phyloP scores from a whole-genome alignment of 192 early-diverging fungal species.

The Coemansia sp. region DNA sequence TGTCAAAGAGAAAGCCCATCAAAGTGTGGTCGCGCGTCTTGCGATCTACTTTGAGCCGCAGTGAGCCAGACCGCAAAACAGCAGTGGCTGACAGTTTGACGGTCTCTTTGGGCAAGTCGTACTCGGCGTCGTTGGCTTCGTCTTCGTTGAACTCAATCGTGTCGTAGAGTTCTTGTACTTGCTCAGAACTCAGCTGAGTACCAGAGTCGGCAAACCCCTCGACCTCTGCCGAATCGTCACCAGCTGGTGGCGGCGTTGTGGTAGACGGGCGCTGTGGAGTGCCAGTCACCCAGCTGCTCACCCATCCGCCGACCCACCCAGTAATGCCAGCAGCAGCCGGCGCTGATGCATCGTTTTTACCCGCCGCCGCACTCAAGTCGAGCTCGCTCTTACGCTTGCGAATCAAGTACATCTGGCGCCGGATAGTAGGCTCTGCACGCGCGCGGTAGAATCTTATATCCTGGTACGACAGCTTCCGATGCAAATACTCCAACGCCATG shows the following conservation, averaged over 20 bases:
- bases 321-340: conserved; percentile 24
- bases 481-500: conserved; percentile 66
- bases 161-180: conserved; percentile 89
- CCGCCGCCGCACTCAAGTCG: neutral
- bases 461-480: conserved; percentile 80
- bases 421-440: conserved; percentile 71
- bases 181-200: conserved; percentile 74
- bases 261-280: neutral
- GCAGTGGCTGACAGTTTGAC: conserved; percentile 67
- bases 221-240: neutral
- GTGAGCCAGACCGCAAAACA: conserved; percentile 76
- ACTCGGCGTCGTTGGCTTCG: conserved; percentile 55
- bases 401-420: conserved; percentile 73
- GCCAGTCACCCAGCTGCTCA: conserved; percentile 53
- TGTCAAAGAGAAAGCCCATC: conserved; percentile 54
- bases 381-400: conserved; percentile 44
- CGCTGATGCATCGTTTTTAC: conserved; percentile 1
- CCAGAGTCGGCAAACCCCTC: conserved; percentile 20
- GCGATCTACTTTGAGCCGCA: conserved; percentile 69
- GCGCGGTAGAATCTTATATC: conserved; percentile 89
- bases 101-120: conserved; percentile 58
- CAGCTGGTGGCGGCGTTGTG: neutral
- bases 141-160: conserved; percentile 94
- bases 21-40: conserved; percentile 51
- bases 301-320: conserved; percentile 59